A percentile compares a stretch with the other conserved stretches of the same genome.
These are phyloP conservation scores for Caryopteris hybrid DNA, from an alignment of 305 asterid genomes.

Conservation along the genomic window DNA sequence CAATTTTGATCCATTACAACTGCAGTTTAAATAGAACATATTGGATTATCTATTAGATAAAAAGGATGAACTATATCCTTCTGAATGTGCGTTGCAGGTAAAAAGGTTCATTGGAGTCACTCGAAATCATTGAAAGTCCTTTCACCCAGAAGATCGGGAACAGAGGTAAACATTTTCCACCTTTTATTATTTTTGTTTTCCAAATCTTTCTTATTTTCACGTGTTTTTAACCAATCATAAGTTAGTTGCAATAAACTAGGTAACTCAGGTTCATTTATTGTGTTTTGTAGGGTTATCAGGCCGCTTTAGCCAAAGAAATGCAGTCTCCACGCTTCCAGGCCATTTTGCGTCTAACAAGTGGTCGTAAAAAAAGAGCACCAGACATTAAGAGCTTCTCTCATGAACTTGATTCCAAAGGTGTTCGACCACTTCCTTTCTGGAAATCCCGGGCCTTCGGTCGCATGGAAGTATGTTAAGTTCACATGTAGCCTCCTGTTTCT, in stretches of 20 bases:
- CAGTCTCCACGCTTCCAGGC: slow-evolving; percentile 99
- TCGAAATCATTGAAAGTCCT: slow-evolving; percentile 60
- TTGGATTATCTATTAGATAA: neutral
- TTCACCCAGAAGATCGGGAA: slow-evolving; percentile 44
- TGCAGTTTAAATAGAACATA: neutral
- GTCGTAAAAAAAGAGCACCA: slow-evolving; percentile 57
- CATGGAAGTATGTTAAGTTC: slow-evolving; percentile 72
- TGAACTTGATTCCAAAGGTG: slow-evolving; percentile 95
- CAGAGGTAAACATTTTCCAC: slow-evolving; percentile 52
- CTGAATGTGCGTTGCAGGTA: slow-evolving; percentile 40
- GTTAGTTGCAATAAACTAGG: slow-evolving; percentile 15
- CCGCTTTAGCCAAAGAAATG: slow-evolving; percentile 81
- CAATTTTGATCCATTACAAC: neutral
- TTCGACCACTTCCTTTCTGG: slow-evolving; percentile 93
- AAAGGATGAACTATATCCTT: neutral
- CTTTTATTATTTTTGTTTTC: neutral
- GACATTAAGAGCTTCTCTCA: slow-evolving; percentile 96
- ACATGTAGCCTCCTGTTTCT: slow-evolving; percentile 35
- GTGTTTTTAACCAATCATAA: neutral
- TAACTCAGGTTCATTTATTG: slow-evolving; percentile 27
- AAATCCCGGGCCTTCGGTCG: slow-evolving; percentile 90
- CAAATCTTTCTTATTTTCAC: neutral
- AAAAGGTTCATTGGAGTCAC: slow-evolving; percentile 60
- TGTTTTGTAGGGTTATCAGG: slow-evolving; percentile 57
- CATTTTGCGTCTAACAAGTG: slow-evolving; percentile 79